These are phyloP conservation scores for Uncinocarpus reesii DNA, from an alignment of 2,329 filamentous ascomycete genomes.

Conservation along the genomic window DNA sequence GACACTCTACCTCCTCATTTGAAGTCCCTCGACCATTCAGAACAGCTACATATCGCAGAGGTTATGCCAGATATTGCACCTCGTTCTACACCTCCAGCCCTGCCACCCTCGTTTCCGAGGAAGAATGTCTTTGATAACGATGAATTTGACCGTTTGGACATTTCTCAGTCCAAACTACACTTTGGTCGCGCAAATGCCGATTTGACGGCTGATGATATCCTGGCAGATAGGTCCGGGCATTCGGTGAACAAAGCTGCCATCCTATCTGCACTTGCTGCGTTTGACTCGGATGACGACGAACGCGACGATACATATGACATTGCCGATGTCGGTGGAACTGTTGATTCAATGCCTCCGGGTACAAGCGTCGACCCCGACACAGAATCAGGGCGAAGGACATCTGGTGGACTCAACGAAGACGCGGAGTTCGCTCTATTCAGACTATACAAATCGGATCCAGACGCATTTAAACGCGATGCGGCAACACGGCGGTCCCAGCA, in stretches of 20 bases:
- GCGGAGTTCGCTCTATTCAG: constrained; percentile 62
- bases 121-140: constrained; percentile 73
- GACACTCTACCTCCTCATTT: constrained; percentile 63
- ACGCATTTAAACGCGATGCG: constrained; percentile 60
- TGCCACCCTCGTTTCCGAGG: constrained; percentile 36
- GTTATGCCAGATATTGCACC: constrained; percentile 44
- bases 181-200: constrained; percentile 59
- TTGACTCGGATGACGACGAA: constrained; percentile 92
- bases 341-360: constrained; percentile 50
- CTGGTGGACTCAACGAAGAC: constrained; percentile 21
- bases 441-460: constrained; percentile 55
- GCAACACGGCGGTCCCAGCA: constrained; percentile 55
- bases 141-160: constrained; percentile 60
- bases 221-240: constrained; percentile 50
- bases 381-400: constrained; percentile 38
- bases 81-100: constrained; percentile 25
- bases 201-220: constrained; percentile 60
- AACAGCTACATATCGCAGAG: constrained; percentile 15
- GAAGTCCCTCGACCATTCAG: constrained; percentile 47
- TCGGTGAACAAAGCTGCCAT: constrained; percentile 75
- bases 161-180: constrained; percentile 54
- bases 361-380: constrained; percentile 44
- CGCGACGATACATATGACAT: constrained; percentile 93
- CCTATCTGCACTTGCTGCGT: constrained; percentile 72
- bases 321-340: constrained; percentile 79